These are phyloP conservation scores for Mycothermus thermophilus DNA, from an alignment of 495 filamentous ascomycete genomes.

Conservation along the genomic window DNA sequence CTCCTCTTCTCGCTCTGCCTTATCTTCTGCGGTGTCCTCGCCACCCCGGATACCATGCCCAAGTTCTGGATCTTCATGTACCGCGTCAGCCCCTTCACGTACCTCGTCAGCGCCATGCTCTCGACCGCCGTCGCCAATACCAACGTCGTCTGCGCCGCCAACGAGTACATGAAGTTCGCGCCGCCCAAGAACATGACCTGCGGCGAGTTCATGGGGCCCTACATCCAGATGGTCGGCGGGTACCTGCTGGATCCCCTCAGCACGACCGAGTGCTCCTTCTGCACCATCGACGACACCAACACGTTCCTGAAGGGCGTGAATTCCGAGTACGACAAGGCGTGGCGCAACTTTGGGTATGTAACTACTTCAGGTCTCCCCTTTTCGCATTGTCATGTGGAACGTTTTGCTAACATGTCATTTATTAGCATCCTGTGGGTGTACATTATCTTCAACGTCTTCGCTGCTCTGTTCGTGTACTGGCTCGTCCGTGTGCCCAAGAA, in stretches of 20 bases:
- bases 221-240: constrained; percentile 33
- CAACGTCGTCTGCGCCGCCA: constrained; percentile 41
- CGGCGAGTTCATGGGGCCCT: constrained; percentile 40
- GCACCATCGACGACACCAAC: constrained; percentile 46
- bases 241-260: constrained; percentile 39
- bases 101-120: constrained; percentile 52
- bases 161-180: constrained; percentile 44
- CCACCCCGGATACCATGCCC: constrained; percentile 45
- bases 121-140: constrained; percentile 47
- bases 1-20: constrained; percentile 52
- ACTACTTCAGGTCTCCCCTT: too few species aligned
- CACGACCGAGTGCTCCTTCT: constrained; percentile 46
- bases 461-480: constrained; percentile 66
- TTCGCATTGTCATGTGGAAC: neutral
- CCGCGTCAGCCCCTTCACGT: constrained; percentile 60
- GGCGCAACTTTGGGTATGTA: constrained; percentile 57
- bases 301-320: constrained; percentile 39
- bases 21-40: constrained; percentile 65
- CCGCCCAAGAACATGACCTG: constrained; percentile 43
- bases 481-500: constrained; percentile 63
- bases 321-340: constrained; percentile 41
- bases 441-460: constrained; percentile 64
- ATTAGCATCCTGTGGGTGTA: constrained; percentile 46
- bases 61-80: constrained; percentile 84
- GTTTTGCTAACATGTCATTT: constrained; percentile 9